Evolutionary conservation across 768 basidiomycete genomes (phyloP).

Genomic region (Mycena rosella): DNA sequence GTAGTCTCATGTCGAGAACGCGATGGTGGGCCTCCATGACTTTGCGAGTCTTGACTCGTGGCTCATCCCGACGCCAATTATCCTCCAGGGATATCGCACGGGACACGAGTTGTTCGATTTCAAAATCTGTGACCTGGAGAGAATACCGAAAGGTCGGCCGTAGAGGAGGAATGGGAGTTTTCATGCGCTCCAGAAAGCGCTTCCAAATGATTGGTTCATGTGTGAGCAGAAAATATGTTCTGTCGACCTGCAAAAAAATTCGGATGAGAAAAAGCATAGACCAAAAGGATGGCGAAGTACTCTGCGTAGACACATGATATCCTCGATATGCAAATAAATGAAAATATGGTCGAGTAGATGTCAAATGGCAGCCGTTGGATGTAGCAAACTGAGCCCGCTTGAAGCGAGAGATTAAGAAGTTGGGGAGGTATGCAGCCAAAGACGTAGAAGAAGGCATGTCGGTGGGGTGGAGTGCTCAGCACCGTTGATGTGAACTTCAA

Average conservation of each 20-base stretch:
- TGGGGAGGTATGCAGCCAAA: constrained; percentile 38
- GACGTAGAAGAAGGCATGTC: constrained; percentile 29
- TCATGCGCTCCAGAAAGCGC: constrained; percentile 65
- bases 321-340: constrained; percentile 57
- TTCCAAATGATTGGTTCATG: constrained; percentile 81
- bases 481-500: constrained; percentile 27
- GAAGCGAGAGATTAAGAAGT: constrained; percentile 39
- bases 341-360: constrained; percentile 59
- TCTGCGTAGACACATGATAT: constrained; percentile 60
- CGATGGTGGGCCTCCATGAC: constrained; percentile 49
- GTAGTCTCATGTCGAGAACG: constrained; percentile 65
- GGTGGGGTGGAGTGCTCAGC: constrained; percentile 27
- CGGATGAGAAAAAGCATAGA: not conserved
- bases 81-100: constrained; percentile 71
- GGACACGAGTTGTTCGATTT: constrained; percentile 70
- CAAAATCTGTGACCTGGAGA: constrained; percentile 52
- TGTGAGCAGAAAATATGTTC: constrained; percentile 70
- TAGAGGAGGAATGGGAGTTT: constrained; percentile 69
- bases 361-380: constrained; percentile 54
- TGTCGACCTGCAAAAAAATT: constrained; percentile 61
- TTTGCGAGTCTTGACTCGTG: constrained; percentile 46
- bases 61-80: constrained; percentile 64
- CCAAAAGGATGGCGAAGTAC: constrained; percentile 43
- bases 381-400: constrained; percentile 35
- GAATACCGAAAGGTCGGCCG: constrained; percentile 69